Percentiles rank a stretch among this genome's conserved stretches.
These are phyloP conservation scores for Jamesozyma piceae DNA, from an alignment of 805 yeast species.

Conservation along the genomic window DNA sequence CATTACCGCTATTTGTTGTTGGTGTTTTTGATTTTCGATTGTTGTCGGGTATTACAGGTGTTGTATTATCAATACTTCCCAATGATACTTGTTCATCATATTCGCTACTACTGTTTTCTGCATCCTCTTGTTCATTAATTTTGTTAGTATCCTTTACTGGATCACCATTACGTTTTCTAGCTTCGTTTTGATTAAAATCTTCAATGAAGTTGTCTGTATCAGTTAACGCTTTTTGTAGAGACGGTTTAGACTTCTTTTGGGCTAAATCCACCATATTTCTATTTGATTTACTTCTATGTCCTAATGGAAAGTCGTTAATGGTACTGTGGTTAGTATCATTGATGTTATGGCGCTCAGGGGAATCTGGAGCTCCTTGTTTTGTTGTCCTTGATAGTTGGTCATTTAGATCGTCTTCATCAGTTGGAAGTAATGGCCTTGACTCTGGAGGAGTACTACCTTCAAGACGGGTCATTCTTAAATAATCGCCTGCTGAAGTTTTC, in stretches of 20 bases:
- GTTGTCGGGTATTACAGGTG: too few species aligned
- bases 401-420: conserved; percentile 17
- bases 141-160: not conserved
- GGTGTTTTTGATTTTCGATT: not conserved
- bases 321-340: not conserved
- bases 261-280: conserved; percentile 14
- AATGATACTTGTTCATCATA: conserved; percentile 6
- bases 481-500: not conserved
- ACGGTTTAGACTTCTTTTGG: conserved; percentile 6
- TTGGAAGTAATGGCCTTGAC: conserved; percentile 24
- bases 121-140: conserved; percentile 1
- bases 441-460: not conserved
- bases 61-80: conserved; percentile 6
- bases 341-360: not conserved
- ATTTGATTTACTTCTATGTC: conserved; percentile 18
- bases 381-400: not conserved
- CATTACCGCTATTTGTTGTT: not conserved
- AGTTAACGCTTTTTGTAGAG: conserved; percentile 24
- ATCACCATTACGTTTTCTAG: not conserved
- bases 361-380: not conserved
- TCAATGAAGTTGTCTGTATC: conserved; percentile 27
- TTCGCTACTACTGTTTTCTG: conserved; percentile 3
- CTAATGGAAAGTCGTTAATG: not conserved
- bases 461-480: conserved; percentile 1
- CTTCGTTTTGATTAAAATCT: conserved; percentile 8